These are phyloP conservation scores for Pseudogymnoascus sp. DNA, from an alignment of 2,329 filamentous ascomycete species.

Conservation along the genomic window DNA sequence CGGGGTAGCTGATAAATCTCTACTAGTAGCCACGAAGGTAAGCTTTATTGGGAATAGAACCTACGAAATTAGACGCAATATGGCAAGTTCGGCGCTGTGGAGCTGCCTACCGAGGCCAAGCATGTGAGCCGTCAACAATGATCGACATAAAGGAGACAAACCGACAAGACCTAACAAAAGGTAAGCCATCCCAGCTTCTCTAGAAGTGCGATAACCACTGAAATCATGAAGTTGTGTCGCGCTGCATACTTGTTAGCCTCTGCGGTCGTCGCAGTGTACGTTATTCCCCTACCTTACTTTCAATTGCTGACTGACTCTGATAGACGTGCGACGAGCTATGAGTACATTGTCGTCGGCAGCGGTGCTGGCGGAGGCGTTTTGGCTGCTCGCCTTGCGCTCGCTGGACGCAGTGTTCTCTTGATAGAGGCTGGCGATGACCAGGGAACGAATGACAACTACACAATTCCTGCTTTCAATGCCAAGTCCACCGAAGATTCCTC, in stretches of 20 bases:
- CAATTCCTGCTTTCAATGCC: slow-evolving; percentile 41
- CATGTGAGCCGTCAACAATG: background rate
- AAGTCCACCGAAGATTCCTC: slow-evolving; percentile 40
- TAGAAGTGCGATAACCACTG: background rate
- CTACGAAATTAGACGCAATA: background rate
- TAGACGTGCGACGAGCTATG: slow-evolving; percentile 30
- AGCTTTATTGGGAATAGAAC: background rate
- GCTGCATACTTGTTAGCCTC: background rate
- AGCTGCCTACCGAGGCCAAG: background rate
- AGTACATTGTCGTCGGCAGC: slow-evolving; percentile 48
- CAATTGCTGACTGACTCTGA: background rate
- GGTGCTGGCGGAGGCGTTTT: slow-evolving; percentile 45
- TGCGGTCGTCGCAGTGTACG: background rate
- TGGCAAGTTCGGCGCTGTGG: background rate
- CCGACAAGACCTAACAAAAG: background rate
- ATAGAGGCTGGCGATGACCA: slow-evolving; percentile 49
- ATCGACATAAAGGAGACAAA: background rate
- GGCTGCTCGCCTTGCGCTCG: slow-evolving; percentile 43
- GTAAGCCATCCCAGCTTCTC: background rate
- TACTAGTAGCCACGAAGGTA: background rate
- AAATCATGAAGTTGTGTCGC: background rate
- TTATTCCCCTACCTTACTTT: background rate
- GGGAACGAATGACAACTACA: slow-evolving; percentile 34
- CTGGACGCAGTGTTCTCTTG: slow-evolving; percentile 45
- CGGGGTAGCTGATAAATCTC: background rate